Evolutionary conservation across 257 asterid genomes (phyloP), one percentile per base, ranked within the genome.

Genomic region (Catharanthus roseus): DNA sequence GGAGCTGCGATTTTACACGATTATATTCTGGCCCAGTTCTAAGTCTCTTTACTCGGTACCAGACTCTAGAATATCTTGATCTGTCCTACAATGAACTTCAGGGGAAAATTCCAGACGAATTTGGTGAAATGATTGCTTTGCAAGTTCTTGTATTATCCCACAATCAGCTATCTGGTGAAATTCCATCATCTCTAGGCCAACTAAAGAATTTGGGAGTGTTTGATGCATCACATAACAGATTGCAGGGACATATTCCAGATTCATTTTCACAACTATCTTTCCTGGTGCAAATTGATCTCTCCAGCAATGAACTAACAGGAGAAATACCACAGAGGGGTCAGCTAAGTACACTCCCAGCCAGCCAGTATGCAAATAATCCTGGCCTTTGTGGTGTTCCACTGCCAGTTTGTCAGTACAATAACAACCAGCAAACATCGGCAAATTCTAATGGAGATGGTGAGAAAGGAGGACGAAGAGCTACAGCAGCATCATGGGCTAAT

Each of bases 311-410:
- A 49, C 80, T 93, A n/a, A 93, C 98, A 0, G 97, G 98, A 2
- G 84, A 91, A 71, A 93, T 93, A 60, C 98, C 98, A 3, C 74
- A 84, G 28, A 84, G 92, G 26, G 98, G 98, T 2, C 98, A 93
- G 74, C 91, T 93, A 0, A 93, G 98, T 69, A 93, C 97, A 15
- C 97, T 93, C 19, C 98, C 98, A 1, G 98, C 97, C 2, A 85
- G 74, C 39, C 98, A 93, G 68, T 93, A 82, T 53, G 95, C 79
- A 1, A 85, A 89, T 58, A 93, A 93, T 75, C 98, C 98, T 1
- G 98, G 98, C 18, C 77, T 93, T 13, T 93, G 98, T 61, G 98
- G 98, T 0, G 95, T 93, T 55, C 98, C 98, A 0, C 65, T 93
- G 74, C 65, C 87, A 1, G 92, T 86, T 69, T 90, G 98, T 74